Evolutionary conservation across 371 early-diverging fungal genomes (phyloP).

Genomic region (Mucor circinelloides): DNA sequence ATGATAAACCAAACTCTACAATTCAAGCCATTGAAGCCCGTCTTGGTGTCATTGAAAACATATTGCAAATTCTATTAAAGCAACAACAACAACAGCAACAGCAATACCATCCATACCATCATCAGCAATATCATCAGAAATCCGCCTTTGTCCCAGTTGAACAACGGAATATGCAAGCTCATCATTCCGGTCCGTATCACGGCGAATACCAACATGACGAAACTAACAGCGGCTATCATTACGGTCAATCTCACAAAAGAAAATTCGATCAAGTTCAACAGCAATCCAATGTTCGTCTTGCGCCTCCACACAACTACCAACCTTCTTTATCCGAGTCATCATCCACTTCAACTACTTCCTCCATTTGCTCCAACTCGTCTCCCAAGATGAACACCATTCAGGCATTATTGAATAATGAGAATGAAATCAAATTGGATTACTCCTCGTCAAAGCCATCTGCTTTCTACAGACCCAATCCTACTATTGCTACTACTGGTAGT

Average conservation of each 20-base stretch:
- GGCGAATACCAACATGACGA: conserved; percentile 11
- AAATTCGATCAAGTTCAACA: not conserved
- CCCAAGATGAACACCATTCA: conserved; percentile 35
- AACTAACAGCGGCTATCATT: not conserved
- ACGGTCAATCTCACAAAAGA: not conserved
- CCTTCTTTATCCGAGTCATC: conserved; percentile 30
- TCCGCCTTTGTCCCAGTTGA: conserved; percentile 8
- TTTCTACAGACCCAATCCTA: conserved; percentile 16
- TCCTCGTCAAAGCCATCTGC: conserved; percentile 15
- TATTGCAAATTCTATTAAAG: conserved; percentile 34
- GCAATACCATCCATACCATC: not conserved
- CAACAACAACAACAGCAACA: conserved; percentile 4
- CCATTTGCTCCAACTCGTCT: conserved; percentile 22
- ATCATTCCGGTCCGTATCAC: conserved; percentile 30
- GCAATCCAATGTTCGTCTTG: conserved; percentile 9
- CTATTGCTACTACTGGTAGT: conserved; percentile 4
- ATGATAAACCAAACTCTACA: conserved; percentile 6
- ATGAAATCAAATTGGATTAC: conserved; percentile 4
- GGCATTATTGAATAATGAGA: conserved; percentile 33
- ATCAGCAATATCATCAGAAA: conserved; percentile 4
- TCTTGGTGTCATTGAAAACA: conserved; percentile 44
- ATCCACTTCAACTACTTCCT: conserved; percentile 33
- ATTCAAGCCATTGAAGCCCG: conserved; percentile 47
- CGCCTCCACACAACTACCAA: conserved; percentile 22
- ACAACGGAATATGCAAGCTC: conserved; percentile 19